A percentile compares a stretch with the other conserved stretches of the same genome.
phyloP scores from a whole-genome alignment of 139 green algal species.

The Parachlorella kessleri region DNA sequence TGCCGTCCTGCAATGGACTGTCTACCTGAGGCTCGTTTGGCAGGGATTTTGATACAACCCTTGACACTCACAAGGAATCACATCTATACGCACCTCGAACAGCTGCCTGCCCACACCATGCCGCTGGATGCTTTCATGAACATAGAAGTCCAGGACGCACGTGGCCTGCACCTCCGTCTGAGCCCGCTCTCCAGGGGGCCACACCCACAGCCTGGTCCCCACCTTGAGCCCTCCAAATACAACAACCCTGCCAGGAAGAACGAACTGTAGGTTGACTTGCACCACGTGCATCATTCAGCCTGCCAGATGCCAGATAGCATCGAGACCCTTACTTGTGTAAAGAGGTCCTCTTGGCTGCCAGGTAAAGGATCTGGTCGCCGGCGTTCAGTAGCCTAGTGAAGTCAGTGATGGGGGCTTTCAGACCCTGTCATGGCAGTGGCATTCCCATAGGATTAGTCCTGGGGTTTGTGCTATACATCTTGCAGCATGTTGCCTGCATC shows the following conservation, averaged over 20 bases:
- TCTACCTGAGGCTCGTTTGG: too few species aligned
- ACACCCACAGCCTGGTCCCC: not conserved
- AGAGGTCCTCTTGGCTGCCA: not conserved
- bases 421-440: not conserved
- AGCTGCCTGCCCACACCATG: constrained; percentile 65
- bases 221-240: not conserved
- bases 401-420: not conserved
- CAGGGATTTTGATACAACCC: too few species aligned
- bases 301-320: not conserved
- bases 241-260: not conserved
- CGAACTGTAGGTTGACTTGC: not conserved
- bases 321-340: not conserved
- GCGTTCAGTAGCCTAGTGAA: not conserved
- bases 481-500: not conserved
- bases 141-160: constrained; percentile 87
- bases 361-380: not conserved
- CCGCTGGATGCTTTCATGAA: constrained; percentile 78
- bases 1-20: too few species aligned
- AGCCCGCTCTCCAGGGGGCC: not conserved
- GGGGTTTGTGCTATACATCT: not conserved
- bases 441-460: not conserved
- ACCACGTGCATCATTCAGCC: not conserved
- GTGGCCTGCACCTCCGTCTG: constrained; percentile 59
- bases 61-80: too few species aligned
- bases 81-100: constrained; percentile 58